phyloP scores from a whole-genome alignment of 345 rosid species.

The Rhodamnia rubescens region DNA sequence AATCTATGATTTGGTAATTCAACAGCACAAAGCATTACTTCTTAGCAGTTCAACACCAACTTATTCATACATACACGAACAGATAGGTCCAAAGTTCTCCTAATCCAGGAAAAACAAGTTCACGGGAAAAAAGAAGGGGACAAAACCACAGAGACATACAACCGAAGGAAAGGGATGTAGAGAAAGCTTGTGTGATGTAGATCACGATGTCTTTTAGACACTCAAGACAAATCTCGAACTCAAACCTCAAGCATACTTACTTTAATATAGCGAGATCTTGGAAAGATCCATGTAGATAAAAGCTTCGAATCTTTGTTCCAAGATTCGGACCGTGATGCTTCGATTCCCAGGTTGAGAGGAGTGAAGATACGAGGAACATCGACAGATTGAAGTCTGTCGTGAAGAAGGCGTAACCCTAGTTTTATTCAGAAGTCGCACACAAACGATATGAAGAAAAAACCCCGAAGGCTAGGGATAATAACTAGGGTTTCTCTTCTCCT shows the following conservation, averaged over 20 bases:
- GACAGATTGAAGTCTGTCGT: not conserved
- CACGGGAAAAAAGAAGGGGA: not conserved
- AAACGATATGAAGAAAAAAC: not conserved
- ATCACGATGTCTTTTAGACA: not conserved
- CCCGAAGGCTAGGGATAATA: not conserved
- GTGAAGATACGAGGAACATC: conserved; percentile 1
- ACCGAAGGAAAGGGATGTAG: not conserved
- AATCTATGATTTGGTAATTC: not conserved
- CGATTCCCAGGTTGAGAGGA: conserved; percentile 32
- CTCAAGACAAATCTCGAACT: not conserved
- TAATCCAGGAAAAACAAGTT: not conserved
- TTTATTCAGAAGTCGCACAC: not conserved
- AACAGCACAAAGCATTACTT: not conserved
- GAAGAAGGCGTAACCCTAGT: not conserved
- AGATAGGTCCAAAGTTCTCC: not conserved
- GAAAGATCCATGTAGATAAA: not conserved
- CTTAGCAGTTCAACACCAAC: not conserved
- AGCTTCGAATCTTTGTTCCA: conserved; percentile 6
- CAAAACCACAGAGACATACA: not conserved
- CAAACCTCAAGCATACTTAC: not conserved
- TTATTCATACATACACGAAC: not conserved
- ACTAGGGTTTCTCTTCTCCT: conserved; percentile 33
- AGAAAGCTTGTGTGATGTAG: not conserved
- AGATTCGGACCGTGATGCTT: conserved; percentile 59
- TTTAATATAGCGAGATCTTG: not conserved